Percentiles rank a stretch among this genome's conserved stretches.
Conservation (phyloP, 176 grass and related monocot genomes). For the Leersia perrieri region DNA sequence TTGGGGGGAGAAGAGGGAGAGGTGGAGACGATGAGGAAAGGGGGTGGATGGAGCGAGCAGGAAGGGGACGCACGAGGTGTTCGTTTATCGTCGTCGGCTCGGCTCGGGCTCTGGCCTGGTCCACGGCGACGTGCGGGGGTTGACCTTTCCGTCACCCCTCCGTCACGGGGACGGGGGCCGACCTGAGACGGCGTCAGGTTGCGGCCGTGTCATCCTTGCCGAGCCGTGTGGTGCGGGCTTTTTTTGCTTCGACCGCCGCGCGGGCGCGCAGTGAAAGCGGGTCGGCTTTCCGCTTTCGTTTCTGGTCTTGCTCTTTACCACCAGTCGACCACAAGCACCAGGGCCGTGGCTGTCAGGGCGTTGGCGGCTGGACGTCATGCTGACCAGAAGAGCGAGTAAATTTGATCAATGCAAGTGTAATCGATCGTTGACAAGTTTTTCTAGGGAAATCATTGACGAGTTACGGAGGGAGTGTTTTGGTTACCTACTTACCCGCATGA, state of each 20-base stretch:
- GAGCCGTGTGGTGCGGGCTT: background rate
- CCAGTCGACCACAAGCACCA: too few species aligned
- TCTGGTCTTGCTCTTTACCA: background rate
- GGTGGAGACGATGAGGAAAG: background rate
- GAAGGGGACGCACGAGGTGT: background rate
- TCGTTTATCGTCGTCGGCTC: constrained; percentile 36
- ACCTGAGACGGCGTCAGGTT: too few species aligned
- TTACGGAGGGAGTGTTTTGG: too few species aligned
- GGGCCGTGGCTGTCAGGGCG: background rate
- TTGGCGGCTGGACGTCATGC: background rate
- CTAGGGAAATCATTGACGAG: too few species aligned
- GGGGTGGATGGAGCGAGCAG: background rate
- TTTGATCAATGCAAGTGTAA: background rate
- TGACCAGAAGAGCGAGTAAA: background rate
- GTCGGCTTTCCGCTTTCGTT: background rate
- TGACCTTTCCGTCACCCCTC: constrained; percentile 34
- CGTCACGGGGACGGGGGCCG: background rate
- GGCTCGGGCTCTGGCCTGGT: background rate
- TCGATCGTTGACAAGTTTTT: too few species aligned
- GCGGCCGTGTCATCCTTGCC: too few species aligned
- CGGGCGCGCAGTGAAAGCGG: constrained; percentile 1
- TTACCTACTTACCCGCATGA: too few species aligned
- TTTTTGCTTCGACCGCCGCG: background rate
- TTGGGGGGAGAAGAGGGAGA: background rate
- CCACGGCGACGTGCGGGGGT: constrained; percentile 3